Evolutionary conservation across 805 yeast genomes (phyloP), one percentile per base, ranked within the genome.

Genomic region (Yamadazyma phyllophila): DNA sequence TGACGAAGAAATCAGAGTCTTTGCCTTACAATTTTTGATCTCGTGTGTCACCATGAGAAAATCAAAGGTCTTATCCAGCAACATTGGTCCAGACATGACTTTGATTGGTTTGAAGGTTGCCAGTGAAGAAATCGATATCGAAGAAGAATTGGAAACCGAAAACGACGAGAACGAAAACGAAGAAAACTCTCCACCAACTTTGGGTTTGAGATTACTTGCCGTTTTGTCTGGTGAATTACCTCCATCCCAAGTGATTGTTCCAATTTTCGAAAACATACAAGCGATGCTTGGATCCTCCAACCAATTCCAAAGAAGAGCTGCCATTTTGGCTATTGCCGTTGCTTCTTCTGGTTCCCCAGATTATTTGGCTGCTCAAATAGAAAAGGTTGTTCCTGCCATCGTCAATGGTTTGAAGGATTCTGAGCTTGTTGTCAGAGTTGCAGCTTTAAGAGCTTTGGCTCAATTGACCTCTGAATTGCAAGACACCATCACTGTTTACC

Each of bases 331-430:
- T 29, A 71, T 94, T 51, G 89, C 95, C 57, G 88, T 82, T 46
- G 82, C 92, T 43, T 87, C 87, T 38, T 80, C 86, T 52, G 99
- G 98, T 63, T 92, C 98, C 35, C 98, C 98, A 51, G 99, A 94
- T 61, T 92, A 77, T 66, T 78, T 87, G 58, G 78, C 90, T 39
- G 76, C 85, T 39, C 92, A 90, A 61, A 69, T 91, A 49, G 78
- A 79, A 48, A 83, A 82, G 59, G 70, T 94, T 51, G 77, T 90
- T 44, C 88, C 89, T 42, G 78, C 82, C 47, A 69, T 92, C 39
- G 76, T 87, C 43, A 68, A 76, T 42, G 97, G 97, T 54, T 76
- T 94, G 59, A 82, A 83, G 60, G 96, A 89, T 64, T 52, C 78
- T 13, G 83, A 86, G 56, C 71, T 83, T 39, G 66, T 83, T 41